These are phyloP conservation scores for Eremothecium coryli DNA, from an alignment of 1,139 yeast species.

Conservation along the genomic window DNA sequence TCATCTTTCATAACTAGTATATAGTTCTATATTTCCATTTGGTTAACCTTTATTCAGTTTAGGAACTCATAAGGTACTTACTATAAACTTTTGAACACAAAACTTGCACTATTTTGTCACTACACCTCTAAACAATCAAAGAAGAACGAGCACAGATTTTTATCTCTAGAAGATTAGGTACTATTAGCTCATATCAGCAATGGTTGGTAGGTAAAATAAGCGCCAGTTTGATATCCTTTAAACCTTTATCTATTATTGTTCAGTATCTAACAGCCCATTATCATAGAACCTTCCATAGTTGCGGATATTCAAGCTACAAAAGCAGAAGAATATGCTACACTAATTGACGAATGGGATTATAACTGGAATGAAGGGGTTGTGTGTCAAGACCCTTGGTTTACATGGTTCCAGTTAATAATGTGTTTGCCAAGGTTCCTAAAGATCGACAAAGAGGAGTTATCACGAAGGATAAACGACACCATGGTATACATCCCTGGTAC, in stretches of 20 bases:
- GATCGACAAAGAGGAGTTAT: conserved; percentile 1
- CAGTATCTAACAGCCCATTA: neutral
- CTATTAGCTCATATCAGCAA: no score
- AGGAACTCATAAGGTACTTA: no score
- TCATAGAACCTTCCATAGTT: neutral
- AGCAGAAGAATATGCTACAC: neutral
- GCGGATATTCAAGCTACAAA: neutral
- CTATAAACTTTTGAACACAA: no score
- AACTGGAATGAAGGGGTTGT: conserved; percentile 2
- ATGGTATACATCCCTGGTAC: conserved; percentile 9
- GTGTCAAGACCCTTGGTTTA: conserved; percentile 4
- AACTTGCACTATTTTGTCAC: no score
- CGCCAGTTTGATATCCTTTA: neutral
- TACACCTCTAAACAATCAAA: no score
- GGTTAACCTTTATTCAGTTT: no score
- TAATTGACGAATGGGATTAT: conserved; percentile 2
- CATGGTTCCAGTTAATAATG: conserved; percentile 4
- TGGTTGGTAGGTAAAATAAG: neutral
- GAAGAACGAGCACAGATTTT: no score
- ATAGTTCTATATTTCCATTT: no score
- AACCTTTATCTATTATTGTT: neutral
- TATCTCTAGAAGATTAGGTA: no score
- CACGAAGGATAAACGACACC: conserved; percentile 3
- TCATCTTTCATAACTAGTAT: neutral
- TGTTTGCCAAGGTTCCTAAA: conserved; percentile 3